Conservation (phyloP, 148 eudicot species). For the Dianthus caryophyllus region DNA sequence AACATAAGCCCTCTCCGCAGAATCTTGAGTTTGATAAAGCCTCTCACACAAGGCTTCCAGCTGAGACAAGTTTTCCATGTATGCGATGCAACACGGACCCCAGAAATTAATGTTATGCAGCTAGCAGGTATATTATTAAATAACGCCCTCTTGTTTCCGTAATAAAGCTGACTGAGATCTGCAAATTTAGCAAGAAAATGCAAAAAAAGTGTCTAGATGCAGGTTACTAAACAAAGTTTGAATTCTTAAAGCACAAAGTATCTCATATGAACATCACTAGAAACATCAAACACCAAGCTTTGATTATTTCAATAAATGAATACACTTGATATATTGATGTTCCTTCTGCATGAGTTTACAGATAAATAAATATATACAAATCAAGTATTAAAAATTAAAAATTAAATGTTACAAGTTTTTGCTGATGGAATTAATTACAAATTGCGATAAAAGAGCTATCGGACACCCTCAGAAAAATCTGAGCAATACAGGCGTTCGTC, state of each 20-base stretch:
- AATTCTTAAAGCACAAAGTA: slow-evolving; percentile 13
- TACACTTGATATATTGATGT: slow-evolving; percentile 25
- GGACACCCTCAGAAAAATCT: slow-evolving; percentile 24
- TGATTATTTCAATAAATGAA: slow-evolving; percentile 24
- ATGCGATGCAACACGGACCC: slow-evolving; percentile 22
- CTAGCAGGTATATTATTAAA: slow-evolving; percentile 22
- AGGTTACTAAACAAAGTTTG: slow-evolving; percentile 22
- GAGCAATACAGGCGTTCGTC: slow-evolving; percentile 24
- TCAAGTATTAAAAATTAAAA: slow-evolving; percentile 20
- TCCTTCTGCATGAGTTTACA: slow-evolving; percentile 26
- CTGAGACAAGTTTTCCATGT: slow-evolving; percentile 87
- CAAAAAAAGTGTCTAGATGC: slow-evolving; percentile 38
- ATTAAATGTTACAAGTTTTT: slow-evolving; percentile 34
- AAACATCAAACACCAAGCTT: slow-evolving; percentile 19
- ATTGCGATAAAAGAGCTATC: slow-evolving; percentile 24
- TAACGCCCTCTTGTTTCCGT: slow-evolving; percentile 24
- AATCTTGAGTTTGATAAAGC: slow-evolving; percentile 88
- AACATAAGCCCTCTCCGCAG: slow-evolving; percentile 85
- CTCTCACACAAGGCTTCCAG: slow-evolving; percentile 91
- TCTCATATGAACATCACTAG: slow-evolving; percentile 19
- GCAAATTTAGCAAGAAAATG: slow-evolving; percentile 37
- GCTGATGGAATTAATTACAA: slow-evolving; percentile 33
- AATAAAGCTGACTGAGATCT: slow-evolving; percentile 31
- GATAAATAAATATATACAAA: slow-evolving; percentile 26
- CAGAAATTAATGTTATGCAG: slow-evolving; percentile 19